phyloP scores from a whole-genome alignment of 2,329 filamentous ascomycete genomes.

The Biscogniauxia mediterranea region DNA sequence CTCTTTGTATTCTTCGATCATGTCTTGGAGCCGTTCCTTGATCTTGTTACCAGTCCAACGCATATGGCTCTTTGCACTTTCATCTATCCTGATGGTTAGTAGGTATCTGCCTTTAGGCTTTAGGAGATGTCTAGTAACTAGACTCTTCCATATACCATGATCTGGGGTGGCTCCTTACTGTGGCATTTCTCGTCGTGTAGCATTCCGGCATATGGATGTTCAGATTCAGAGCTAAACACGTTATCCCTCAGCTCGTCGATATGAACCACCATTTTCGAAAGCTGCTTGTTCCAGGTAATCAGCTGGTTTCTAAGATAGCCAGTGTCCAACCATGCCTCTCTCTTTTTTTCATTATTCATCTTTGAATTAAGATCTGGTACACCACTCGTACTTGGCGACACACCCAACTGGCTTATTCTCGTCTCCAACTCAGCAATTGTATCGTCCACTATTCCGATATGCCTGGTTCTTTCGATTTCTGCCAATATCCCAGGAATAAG shows the following conservation, averaged over 20 bases:
- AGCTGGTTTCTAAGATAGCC: slow-evolving; percentile 27
- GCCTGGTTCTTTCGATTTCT: slow-evolving; percentile 30
- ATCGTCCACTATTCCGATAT: slow-evolving; percentile 17
- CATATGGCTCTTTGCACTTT: slow-evolving; percentile 2
- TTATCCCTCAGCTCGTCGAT: slow-evolving; percentile 12
- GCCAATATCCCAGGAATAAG: slow-evolving; percentile 31
- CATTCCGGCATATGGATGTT: too few species aligned
- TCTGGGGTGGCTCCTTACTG: too few species aligned
- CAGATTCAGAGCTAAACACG: not conserved
- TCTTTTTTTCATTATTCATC: slow-evolving; percentile 14
- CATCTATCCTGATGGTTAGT: too few species aligned
- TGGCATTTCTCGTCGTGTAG: too few species aligned
- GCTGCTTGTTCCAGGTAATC: slow-evolving; percentile 25
- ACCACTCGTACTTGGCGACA: slow-evolving; percentile 2
- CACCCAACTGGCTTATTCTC: slow-evolving; percentile 22
- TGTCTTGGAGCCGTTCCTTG: slow-evolving; percentile 18
- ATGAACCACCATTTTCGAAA: slow-evolving; percentile 20
- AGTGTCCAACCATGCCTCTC: slow-evolving; percentile 25
- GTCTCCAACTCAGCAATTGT: slow-evolving; percentile 24
- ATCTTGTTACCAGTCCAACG: slow-evolving; percentile 14
- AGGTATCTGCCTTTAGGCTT: not conserved
- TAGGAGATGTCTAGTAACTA: too few species aligned
- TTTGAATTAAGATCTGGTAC: not conserved
- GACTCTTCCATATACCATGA: too few species aligned
- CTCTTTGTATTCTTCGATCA: slow-evolving; percentile 32